These are phyloP conservation scores for Calocybe cyanea DNA, from an alignment of 768 basidiomycete species.

Conservation along the genomic window DNA sequence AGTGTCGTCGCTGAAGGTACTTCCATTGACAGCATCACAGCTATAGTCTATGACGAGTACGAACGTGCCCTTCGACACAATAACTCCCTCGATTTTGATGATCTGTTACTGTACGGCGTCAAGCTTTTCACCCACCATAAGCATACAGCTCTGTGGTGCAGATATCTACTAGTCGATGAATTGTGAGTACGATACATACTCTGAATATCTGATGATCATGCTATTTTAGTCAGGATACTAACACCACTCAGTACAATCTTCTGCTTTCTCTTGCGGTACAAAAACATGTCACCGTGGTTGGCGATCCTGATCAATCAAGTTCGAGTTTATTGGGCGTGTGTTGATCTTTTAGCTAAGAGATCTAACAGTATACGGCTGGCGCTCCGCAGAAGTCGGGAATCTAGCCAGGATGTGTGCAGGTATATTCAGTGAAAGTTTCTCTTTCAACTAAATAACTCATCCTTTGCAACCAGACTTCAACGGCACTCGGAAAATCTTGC, in stretches of 20 bases:
- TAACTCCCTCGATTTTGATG: slow-evolving; percentile 87
- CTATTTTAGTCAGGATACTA: slow-evolving; percentile 66
- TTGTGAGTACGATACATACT: slow-evolving; percentile 50
- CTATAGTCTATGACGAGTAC: slow-evolving; percentile 62
- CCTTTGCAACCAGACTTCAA: slow-evolving; percentile 73
- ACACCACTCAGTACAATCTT: slow-evolving; percentile 75
- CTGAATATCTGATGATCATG: background rate
- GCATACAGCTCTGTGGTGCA: slow-evolving; percentile 52
- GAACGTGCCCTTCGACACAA: slow-evolving; percentile 52
- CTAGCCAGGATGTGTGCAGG: slow-evolving; percentile 69
- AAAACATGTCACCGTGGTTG: slow-evolving; percentile 72
- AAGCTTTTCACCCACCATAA: slow-evolving; percentile 53
- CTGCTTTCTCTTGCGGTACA: slow-evolving; percentile 61
- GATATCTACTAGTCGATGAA: slow-evolving; percentile 76
- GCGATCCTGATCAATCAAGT: slow-evolving; percentile 92
- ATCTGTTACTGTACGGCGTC: slow-evolving; percentile 71
- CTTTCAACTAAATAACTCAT: background rate
- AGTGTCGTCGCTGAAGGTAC: background rate
- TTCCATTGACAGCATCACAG: slow-evolving; percentile 35
- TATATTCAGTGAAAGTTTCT: slow-evolving; percentile 13
- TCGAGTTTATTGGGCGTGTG: slow-evolving; percentile 8
- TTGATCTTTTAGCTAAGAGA: slow-evolving; percentile 3
- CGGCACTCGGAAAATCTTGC: slow-evolving; percentile 59
- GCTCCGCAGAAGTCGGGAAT: slow-evolving; percentile 76
- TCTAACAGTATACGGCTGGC: slow-evolving; percentile 74